phyloP scores from a whole-genome alignment of 1,139 yeast species.

The Kodamaea sp. region DNA sequence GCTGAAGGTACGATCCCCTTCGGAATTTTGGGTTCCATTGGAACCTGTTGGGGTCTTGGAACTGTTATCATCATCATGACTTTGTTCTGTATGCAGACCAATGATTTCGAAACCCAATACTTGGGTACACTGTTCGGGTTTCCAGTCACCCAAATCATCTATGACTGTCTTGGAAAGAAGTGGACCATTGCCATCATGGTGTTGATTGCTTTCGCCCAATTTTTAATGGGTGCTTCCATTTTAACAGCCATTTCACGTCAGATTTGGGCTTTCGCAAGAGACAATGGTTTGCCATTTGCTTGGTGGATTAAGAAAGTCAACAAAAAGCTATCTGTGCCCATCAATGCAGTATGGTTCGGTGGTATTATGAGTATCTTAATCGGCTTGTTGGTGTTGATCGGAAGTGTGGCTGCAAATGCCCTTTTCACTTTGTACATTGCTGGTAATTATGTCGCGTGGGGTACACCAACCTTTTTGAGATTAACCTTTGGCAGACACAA shows the following conservation, averaged over 20 bases:
- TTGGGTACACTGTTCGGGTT: constrained; percentile 49
- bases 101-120: constrained; percentile 45
- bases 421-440: constrained; percentile 59
- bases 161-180: constrained; percentile 63
- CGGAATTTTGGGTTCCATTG: constrained; percentile 59
- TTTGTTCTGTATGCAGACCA: constrained; percentile 54
- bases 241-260: constrained; percentile 53
- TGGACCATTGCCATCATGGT: constrained; percentile 72
- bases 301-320: constrained; percentile 53
- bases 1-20: constrained; percentile 69
- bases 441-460: constrained; percentile 65
- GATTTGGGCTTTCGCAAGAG: constrained; percentile 55
- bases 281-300: constrained; percentile 50
- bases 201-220: constrained; percentile 60
- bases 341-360: constrained; percentile 60
- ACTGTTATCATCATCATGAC: constrained; percentile 56
- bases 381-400: constrained; percentile 60
- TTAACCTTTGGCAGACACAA: constrained; percentile 46
- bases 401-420: constrained; percentile 61
- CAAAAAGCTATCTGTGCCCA: constrained; percentile 53
- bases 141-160: constrained; percentile 66
- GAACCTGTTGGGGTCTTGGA: constrained; percentile 63
- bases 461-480: constrained; percentile 54
- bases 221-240: constrained; percentile 64
- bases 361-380: constrained; percentile 48